Percentiles rank a stretch among this genome's conserved stretches.
These are phyloP conservation scores for Pseudofabraea citricarpa DNA, from an alignment of 2,329 filamentous ascomycete genomes.

Conservation along the genomic window DNA sequence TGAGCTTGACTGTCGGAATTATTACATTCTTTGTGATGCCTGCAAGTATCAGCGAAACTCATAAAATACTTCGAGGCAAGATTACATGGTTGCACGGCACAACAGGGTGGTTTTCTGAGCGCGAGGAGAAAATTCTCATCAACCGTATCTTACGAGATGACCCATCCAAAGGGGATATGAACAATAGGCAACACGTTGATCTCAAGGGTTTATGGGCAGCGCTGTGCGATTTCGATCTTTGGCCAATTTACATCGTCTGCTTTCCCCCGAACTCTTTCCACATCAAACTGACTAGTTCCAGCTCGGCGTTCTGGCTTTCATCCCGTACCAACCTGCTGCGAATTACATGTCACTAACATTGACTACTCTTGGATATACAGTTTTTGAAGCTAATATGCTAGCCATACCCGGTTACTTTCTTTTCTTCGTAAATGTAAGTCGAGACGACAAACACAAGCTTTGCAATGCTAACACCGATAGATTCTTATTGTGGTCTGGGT, in stretches of 20 bases:
- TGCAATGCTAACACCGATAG: constrained; percentile 34
- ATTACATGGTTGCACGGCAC: constrained; percentile 56
- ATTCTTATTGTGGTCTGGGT: constrained; percentile 31
- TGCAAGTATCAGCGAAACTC: constrained; percentile 56
- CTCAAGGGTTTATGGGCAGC: constrained; percentile 37
- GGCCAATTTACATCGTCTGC: constrained; percentile 35
- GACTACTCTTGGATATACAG: constrained; percentile 2
- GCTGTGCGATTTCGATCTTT: constrained; percentile 46
- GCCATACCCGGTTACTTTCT: constrained; percentile 40
- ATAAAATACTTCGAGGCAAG: constrained; percentile 50
- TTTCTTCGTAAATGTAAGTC: neutral
- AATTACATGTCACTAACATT: constrained; percentile 5
- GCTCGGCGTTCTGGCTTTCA: constrained; percentile 18
- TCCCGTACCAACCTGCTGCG: constrained; percentile 1
- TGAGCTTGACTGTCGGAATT: constrained; percentile 45
- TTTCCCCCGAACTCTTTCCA: neutral
- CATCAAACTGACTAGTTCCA: neutral
- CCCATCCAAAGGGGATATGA: constrained; percentile 39
- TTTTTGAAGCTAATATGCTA: constrained; percentile 54
- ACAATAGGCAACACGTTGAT: constrained; percentile 42
- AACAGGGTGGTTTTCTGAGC: constrained; percentile 34
- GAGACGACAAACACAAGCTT: constrained; percentile 39
- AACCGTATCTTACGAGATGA: constrained; percentile 52
- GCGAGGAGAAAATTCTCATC: constrained; percentile 59
- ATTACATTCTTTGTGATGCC: constrained; percentile 51